Conservation (phyloP, 805 yeast genomes). For the Wickerhamiella siamensis region DNA sequence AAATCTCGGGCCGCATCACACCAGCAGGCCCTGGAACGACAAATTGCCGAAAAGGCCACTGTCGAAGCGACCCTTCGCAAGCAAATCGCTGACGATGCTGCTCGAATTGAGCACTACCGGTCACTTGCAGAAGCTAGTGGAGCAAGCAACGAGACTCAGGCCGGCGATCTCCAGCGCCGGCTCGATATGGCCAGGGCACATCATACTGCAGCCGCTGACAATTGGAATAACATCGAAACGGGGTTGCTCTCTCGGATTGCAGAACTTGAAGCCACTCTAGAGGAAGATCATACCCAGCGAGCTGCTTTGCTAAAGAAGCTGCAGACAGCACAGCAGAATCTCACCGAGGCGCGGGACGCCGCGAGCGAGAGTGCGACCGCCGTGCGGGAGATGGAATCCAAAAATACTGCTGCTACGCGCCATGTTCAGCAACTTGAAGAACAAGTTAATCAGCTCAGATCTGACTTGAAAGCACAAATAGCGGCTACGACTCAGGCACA, state of each 20-base stretch:
- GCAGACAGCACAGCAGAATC: conserved; percentile 4
- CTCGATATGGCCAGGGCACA: conserved; percentile 52
- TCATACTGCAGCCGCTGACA: conserved; percentile 60
- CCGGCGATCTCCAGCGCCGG: conserved; percentile 27
- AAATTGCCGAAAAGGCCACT: neutral
- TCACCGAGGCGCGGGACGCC: neutral
- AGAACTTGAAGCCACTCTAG: conserved; percentile 11
- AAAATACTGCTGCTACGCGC: neutral
- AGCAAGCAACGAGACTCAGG: conserved; percentile 12
- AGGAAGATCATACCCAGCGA: neutral
- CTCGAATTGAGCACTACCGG: conserved; percentile 53
- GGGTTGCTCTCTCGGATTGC: conserved; percentile 38
- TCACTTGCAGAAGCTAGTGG: conserved; percentile 39
- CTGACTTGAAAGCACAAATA: conserved; percentile 4
- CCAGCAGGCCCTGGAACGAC: neutral
- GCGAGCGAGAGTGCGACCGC: neutral
- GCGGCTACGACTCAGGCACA: conserved; percentile 10
- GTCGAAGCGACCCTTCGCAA: conserved; percentile 9
- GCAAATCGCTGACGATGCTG: conserved; percentile 39
- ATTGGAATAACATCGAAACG: conserved; percentile 72
- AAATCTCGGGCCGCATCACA: neutral
- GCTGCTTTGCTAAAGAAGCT: conserved; percentile 2
- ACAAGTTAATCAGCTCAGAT: conserved; percentile 12
- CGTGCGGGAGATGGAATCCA: neutral
- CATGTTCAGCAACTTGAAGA: conserved; percentile 10